Evolutionary conservation across 108 stramenopile genomes (phyloP).

Genomic region (Cyclotella cryptica): DNA sequence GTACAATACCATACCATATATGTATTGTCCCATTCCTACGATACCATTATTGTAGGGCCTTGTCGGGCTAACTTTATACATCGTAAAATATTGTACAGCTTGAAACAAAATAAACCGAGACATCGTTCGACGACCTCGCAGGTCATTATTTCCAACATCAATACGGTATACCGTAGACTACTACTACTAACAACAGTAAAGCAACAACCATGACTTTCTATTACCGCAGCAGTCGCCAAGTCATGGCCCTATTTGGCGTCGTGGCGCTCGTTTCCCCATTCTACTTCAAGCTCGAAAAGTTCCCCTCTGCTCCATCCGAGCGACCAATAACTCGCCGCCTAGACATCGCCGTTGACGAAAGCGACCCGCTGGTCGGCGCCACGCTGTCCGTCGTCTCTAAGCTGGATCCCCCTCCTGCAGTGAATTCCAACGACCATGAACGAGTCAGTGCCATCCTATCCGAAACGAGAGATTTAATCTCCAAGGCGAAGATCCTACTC

Average conservation of each 20-base stretch:
- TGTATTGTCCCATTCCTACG: no score
- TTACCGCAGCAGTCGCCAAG: not conserved
- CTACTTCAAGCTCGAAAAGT: not conserved
- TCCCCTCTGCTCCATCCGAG: not conserved
- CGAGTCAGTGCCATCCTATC: constrained; percentile 23
- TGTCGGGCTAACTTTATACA: no score
- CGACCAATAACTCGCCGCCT: constrained; percentile 6
- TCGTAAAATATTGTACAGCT: no score
- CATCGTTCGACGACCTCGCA: no score
- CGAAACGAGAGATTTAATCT: constrained; percentile 19
- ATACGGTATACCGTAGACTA: no score
- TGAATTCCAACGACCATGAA: constrained; percentile 23
- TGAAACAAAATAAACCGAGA: no score
- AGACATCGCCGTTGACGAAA: constrained; percentile 13
- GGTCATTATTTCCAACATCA: no score
- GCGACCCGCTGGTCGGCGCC: constrained; percentile 26
- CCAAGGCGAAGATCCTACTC: constrained; percentile 22
- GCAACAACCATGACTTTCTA: not conserved
- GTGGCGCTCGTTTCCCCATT: not conserved
- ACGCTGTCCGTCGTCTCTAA: constrained; percentile 9
- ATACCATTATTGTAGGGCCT: no score
- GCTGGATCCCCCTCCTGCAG: constrained; percentile 2
- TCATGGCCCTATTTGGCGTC: not conserved
- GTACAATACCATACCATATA: no score
- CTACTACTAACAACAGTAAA: no score